A percentile compares a stretch with the other conserved stretches of the same genome.
These are phyloP conservation scores for Curvularia verruculosa DNA, from an alignment of 2,329 filamentous ascomycete species.

Conservation along the genomic window DNA sequence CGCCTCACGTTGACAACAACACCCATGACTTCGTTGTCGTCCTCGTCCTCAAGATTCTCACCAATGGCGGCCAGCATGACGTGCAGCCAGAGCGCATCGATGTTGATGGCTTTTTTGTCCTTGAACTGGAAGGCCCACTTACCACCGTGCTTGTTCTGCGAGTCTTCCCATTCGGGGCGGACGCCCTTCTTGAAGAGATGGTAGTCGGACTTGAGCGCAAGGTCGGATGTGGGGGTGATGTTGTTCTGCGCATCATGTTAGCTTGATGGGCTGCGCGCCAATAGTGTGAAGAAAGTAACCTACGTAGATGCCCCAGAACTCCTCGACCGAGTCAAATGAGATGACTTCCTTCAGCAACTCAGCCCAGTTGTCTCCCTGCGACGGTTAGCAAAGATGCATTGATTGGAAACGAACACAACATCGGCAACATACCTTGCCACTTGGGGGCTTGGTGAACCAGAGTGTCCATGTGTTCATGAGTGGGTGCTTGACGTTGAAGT, in stretches of 20 bases:
- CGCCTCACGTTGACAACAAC: constrained; percentile 99
- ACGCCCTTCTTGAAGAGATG: constrained; percentile 98
- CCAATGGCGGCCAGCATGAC: constrained; percentile 96
- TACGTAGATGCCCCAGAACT: constrained; percentile 99
- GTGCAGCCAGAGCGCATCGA: constrained; percentile 95
- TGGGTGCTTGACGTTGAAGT: constrained; percentile 99
- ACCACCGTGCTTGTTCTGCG: constrained; percentile 98
- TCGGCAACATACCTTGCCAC: constrained; percentile 78
- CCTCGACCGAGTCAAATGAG: constrained; percentile 97
- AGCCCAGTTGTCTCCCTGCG: constrained; percentile 95
- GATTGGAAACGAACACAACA: background rate
- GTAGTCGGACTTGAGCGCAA: constrained; percentile 97
- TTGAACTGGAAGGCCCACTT: constrained; percentile 99
- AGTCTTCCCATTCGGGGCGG: constrained; percentile 97
- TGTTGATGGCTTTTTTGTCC: constrained; percentile 88
- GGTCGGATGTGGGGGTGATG: constrained; percentile 92
- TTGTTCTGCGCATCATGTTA: constrained; percentile 76
- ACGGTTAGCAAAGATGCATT: constrained; percentile 21
- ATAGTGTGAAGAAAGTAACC: constrained; percentile 48
- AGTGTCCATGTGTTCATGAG: constrained; percentile 97
- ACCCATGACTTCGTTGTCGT: constrained; percentile 97
- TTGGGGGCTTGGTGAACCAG: constrained; percentile 99
- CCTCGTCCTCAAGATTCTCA: constrained; percentile 94
- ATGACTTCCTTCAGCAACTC: constrained; percentile 98
- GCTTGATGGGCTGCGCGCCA: constrained; percentile 5